A percentile compares a stretch with the other conserved stretches of the same genome.
Conservation (phyloP, 257 asterid genomes). For the Leptodermis oblonga region DNA sequence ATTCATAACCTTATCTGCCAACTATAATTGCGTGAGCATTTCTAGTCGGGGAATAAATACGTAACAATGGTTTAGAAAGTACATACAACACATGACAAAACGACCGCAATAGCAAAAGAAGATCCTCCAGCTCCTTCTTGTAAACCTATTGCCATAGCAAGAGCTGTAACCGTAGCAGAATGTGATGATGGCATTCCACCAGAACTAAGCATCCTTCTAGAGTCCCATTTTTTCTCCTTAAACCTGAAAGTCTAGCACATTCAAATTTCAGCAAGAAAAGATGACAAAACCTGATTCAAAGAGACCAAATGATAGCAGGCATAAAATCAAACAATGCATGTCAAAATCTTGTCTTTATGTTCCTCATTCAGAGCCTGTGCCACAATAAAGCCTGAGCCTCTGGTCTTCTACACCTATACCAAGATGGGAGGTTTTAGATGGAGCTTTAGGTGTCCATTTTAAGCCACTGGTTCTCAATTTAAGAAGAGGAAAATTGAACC, state of each 20-base stretch:
- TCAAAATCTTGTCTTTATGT: background rate
- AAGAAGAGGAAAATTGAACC: background rate
- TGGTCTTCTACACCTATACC: background rate
- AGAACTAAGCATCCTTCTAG: conserved; percentile 81
- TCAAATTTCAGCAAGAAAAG: conserved; percentile 43
- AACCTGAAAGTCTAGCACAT: conserved; percentile 70
- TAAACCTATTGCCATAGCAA: conserved; percentile 71
- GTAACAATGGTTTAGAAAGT: conserved; percentile 64
- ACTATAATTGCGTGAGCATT: background rate
- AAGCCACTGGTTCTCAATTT: background rate
- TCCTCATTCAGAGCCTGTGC: background rate
- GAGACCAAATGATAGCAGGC: conserved; percentile 1
- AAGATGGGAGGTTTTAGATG: background rate
- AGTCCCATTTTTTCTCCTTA: conserved; percentile 93
- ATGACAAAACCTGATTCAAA: conserved; percentile 7
- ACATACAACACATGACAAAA: conserved; percentile 98
- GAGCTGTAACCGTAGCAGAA: conserved; percentile 89
- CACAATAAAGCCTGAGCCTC: background rate
- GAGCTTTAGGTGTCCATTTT: background rate
- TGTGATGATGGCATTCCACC: conserved; percentile 99
- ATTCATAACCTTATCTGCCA: background rate
- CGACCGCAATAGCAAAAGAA: conserved; percentile 78
- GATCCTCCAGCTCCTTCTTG: conserved; percentile 76
- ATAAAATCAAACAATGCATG: background rate
- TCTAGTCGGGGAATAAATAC: conserved; percentile 10